Base-by-base conservation (phyloP, 1,284 basidiomycete genomes). In the Rhodotorula glutinis region DNA sequence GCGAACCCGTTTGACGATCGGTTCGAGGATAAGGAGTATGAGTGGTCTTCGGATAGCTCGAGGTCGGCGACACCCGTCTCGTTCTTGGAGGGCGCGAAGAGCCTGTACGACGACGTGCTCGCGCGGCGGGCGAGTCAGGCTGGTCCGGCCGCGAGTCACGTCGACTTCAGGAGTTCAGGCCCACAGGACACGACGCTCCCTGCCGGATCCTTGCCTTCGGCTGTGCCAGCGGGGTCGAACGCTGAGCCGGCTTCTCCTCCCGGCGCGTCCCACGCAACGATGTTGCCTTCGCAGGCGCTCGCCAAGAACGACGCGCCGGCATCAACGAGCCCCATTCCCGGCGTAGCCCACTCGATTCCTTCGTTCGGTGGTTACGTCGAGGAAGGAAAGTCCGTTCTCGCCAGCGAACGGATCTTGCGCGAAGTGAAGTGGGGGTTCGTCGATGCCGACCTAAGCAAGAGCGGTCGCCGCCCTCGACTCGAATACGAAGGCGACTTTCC, bases 401-500 rank as follows among this genome's bases (percentile, higher is more conserved):
- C 67, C 2, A 52, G 49, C 33, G 56, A 66, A 19, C 41, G 58
- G 14, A 57, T 72, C 16, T 56, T 65, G 44, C 46, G 55, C 0
- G 62, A 57, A 23, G 49, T 72, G 17, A 13, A 27, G 16, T 72
- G 64, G 61, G 70, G 70, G 1, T 72, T 72, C 23, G 65, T 67
- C 38, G 46, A 65, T 21, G 25, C 30, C 1, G 49, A 30, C 25
- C 27, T 23, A 38, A 52, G 58, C 49, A 38, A 16, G n/a, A 47
- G n/a, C 16, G 55, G 33, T 55, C 58, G 54, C 23, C 53, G 63
- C 21, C 63, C 66, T 23, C 58, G 53, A 1, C 40, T 72, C 9
- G 64, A 66, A 21, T 57, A 62, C 33, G 62, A 55, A 23, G 70
- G 70, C 5, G 65, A 59, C 17, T 72, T 72, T 10, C 70, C 67